phyloP scores from a whole-genome alignment of 768 basidiomycete genomes.

The Serendipita vermifera region DNA sequence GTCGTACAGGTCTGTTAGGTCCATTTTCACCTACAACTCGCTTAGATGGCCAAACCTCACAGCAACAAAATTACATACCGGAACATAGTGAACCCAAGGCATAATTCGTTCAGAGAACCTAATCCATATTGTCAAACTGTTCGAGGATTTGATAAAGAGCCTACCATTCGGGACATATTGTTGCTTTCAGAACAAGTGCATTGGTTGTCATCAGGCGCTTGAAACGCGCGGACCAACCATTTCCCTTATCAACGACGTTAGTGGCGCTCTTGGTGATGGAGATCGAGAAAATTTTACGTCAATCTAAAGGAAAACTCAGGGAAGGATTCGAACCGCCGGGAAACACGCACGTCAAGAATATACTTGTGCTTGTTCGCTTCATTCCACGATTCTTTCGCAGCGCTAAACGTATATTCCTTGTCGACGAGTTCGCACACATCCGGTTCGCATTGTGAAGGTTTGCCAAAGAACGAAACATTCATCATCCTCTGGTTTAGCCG shows the following conservation, averaged over 20 bases:
- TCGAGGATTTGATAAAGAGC: constrained; percentile 10
- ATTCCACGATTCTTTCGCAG: constrained; percentile 31
- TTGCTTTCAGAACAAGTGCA: constrained; percentile 53
- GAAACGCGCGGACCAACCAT: constrained; percentile 58
- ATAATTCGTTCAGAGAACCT: constrained; percentile 45
- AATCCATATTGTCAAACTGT: constrained; percentile 4
- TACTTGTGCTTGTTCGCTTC: constrained; percentile 50
- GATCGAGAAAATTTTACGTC: constrained; percentile 33
- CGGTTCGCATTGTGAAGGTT: constrained; percentile 31
- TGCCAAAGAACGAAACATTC: constrained; percentile 46
- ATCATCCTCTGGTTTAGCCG: constrained; percentile 42
- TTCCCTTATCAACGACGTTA: constrained; percentile 21
- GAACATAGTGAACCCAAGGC: constrained; percentile 67
- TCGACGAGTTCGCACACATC: constrained; percentile 34
- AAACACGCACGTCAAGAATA: constrained; percentile 39
- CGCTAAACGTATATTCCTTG: constrained; percentile 29
- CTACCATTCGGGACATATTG: constrained; percentile 64
- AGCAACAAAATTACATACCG: constrained; percentile 29
- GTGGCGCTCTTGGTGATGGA: neutral
- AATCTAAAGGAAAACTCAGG: constrained; percentile 27
- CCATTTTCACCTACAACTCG: constrained; percentile 24
- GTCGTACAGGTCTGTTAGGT: constrained; percentile 57
- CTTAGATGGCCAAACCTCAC: neutral
- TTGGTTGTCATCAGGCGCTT: constrained; percentile 51
- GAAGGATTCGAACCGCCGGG: constrained; percentile 14